Base-by-base conservation (phyloP, 2,329 filamentous ascomycete species). In the Stachybotrys chartarum region DNA sequence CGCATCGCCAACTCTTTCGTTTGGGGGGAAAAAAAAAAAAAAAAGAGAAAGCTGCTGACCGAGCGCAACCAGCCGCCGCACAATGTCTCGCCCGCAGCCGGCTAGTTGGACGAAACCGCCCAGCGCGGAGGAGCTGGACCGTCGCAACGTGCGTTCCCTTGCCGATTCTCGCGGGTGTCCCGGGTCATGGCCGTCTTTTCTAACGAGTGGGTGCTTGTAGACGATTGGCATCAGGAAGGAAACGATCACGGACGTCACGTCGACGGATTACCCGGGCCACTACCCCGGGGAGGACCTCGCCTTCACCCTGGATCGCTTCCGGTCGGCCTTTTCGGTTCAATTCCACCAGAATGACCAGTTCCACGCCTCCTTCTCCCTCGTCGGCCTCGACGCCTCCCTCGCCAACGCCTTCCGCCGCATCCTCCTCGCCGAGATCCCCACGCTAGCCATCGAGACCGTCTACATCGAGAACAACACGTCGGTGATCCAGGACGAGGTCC, bases 401-500 rank as follows among this genome's bases (percentile, higher is more conserved):
- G 91, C 94, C 67, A 99, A 99, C 71, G 94, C 95, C 67, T 96
- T 97, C 78, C 91, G 94, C 58, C 91, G 94, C 65, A 97, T 97
- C 65, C 82, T 97, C 66, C 88, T 99, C 71, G 83, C 93, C 63
- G 95, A 99, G 77, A 89, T 99, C 54, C 91, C 93, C 17, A 94
- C 91, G 2, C 82, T 99, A 50, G 94, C 95, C 62, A 92, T 99
- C 66, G 94, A 99, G 78, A 87, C 85, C 59, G 90, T 96, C 69
- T 99, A 88, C 75, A 86, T 97, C 60, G 83, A 90, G 70, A 95
- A 97, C 78, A 99, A 99, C 78, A 97, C 93, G 52, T 96, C 91
- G 6, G 91, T 99, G 42, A 94, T 99, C 66, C 93, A 97, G 71
- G 94, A 99, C 69, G 94, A 99, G 77, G 93, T 99, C 5, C 85